Percentiles rank a stretch among this genome's conserved stretches.
These are phyloP conservation scores for Smallanthus sonchifolius DNA, from an alignment of 129 eudicot species.

Conservation along the genomic window DNA sequence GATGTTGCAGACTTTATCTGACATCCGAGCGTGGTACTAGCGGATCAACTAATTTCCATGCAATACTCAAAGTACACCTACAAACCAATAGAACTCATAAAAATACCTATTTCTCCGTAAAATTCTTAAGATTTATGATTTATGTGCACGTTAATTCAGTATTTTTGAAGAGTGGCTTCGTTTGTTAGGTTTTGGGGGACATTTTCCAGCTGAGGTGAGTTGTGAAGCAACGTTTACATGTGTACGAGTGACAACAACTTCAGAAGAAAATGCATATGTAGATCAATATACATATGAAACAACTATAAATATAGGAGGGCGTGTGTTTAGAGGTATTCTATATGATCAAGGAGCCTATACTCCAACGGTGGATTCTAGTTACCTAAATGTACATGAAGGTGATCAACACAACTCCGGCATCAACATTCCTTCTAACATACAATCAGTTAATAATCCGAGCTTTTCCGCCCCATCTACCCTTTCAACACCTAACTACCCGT, in stretches of 20 bases:
- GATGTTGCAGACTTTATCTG: too few species aligned
- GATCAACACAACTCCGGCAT: constrained; percentile 11
- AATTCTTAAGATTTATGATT: neutral
- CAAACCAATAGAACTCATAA: too few species aligned
- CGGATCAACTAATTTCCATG: too few species aligned
- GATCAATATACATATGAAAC: constrained; percentile 80
- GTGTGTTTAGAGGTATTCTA: constrained; percentile 61
- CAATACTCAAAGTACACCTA: too few species aligned
- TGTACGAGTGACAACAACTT: constrained; percentile 53
- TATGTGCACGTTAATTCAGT: neutral
- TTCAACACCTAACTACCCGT: neutral
- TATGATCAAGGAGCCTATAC: constrained; percentile 66
- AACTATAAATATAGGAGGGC: constrained; percentile 70
- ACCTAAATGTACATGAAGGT: neutral
- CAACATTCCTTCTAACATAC: neutral
- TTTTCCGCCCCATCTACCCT: neutral
- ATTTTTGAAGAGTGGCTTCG: neutral
- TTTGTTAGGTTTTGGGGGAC: constrained; percentile 48
- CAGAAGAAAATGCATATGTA: constrained; percentile 44
- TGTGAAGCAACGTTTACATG: constrained; percentile 59
- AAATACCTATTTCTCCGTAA: neutral
- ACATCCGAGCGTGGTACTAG: too few species aligned
- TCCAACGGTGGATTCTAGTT: neutral
- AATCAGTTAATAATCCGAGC: neutral
- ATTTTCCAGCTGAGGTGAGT: constrained; percentile 57